Percentiles rank a stretch among this genome's conserved stretches.
Evolutionary conservation across 176 grass and related monocot genomes (phyloP).

Genomic region (Eleusine coracana): DNA sequence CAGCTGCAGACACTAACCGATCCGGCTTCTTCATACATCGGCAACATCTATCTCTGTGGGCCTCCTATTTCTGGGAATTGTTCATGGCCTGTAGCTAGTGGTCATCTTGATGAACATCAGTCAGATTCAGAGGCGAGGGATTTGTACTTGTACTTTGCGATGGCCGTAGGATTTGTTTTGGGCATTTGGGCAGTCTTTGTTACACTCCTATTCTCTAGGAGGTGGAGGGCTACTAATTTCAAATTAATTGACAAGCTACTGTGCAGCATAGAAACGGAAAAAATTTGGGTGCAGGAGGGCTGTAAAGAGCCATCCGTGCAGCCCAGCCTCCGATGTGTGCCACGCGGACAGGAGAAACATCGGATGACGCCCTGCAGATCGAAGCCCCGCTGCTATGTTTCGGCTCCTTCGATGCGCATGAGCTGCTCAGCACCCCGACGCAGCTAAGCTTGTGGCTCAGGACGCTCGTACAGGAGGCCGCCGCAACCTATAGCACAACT

Average conservation of each 20-base stretch:
- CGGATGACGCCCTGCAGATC: no score
- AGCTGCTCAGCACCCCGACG: no score
- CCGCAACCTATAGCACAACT: no score
- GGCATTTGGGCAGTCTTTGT: constrained; percentile 35
- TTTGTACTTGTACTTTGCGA: constrained; percentile 16
- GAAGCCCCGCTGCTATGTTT: no score
- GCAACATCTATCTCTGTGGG: constrained; percentile 41
- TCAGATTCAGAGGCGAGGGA: neutral
- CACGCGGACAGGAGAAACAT: no score
- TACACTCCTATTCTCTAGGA: constrained; percentile 4
- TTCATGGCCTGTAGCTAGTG: neutral
- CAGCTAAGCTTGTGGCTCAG: no score
- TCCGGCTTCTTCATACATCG: neutral
- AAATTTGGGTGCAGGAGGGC: no score
- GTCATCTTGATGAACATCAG: neutral
- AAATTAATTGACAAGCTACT: neutral
- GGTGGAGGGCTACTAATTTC: constrained; percentile 30
- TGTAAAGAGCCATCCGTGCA: no score
- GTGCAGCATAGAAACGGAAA: neutral
- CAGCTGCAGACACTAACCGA: constrained; percentile 23
- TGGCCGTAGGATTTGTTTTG: constrained; percentile 24
- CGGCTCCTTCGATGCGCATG: no score
- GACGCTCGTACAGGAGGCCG: no score
- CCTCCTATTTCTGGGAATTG: constrained; percentile 30
- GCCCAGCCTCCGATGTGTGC: no score